phyloP scores from a whole-genome alignment of 169 alveolate species.

The Babesia bovis region DNA sequence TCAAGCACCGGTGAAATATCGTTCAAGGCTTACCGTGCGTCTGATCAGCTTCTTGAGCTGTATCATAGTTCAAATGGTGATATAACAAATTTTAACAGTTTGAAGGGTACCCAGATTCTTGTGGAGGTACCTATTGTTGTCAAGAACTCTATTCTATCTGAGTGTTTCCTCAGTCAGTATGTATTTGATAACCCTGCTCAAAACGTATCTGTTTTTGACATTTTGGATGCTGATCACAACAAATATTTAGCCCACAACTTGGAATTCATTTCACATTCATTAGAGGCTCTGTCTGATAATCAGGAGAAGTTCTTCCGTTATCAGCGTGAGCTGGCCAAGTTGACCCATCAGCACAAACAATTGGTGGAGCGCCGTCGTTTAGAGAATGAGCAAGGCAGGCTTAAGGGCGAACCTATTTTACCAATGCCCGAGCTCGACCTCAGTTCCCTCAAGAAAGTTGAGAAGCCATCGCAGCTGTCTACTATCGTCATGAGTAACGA shows the following conservation, averaged over 20 bases:
- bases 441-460: slow-evolving; percentile 57
- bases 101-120: slow-evolving; percentile 73
- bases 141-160: slow-evolving; percentile 79
- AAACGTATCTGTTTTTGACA: slow-evolving; percentile 71
- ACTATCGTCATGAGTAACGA: slow-evolving; percentile 68
- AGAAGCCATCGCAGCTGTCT: slow-evolving; percentile 67
- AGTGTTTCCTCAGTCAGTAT: slow-evolving; percentile 79
- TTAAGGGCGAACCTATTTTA: slow-evolving; percentile 81
- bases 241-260: slow-evolving; percentile 72
- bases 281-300: slow-evolving; percentile 77
- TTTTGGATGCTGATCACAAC: slow-evolving; percentile 67
- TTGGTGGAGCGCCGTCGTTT: slow-evolving; percentile 78
- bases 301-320: slow-evolving; percentile 80
- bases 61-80: slow-evolving; percentile 69
- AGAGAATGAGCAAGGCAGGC: slow-evolving; percentile 83
- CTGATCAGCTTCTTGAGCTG: slow-evolving; percentile 65
- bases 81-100: slow-evolving; percentile 62
- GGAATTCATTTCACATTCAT: slow-evolving; percentile 70
- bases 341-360: slow-evolving; percentile 80
- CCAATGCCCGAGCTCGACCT: slow-evolving; percentile 73
- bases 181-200: slow-evolving; percentile 67
- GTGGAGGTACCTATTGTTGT: slow-evolving; percentile 80
- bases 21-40: slow-evolving; percentile 80
- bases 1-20: slow-evolving; percentile 65
- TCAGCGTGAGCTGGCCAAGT: slow-evolving; percentile 80